Evolutionary conservation across 2,329 filamentous ascomycete species (phyloP), one percentile per base, ranked within the genome.

Genomic region (Epichloe gansuensis): DNA sequence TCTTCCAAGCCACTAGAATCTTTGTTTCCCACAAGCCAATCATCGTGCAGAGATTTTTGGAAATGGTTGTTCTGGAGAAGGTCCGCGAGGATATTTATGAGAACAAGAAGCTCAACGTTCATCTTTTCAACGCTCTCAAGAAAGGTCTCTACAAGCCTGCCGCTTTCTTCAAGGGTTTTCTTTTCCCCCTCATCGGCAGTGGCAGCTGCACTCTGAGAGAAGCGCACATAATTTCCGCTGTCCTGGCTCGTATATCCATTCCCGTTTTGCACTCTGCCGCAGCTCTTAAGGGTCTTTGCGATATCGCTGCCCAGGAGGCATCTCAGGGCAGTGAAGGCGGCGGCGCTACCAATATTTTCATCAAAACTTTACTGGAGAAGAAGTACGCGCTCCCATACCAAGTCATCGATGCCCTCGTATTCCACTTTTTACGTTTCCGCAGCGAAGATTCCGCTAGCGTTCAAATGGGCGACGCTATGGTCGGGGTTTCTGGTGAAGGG

Each of bases 81-180:
- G 90, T 97, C n/a, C 85, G 91, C 56, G 87, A 95, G 62, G 88
- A 97, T 62, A 97, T 98, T 55, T 83, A 85, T 64, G 90, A 98
- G 69, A 90, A 84, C 57, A 93, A 93, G 70, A 96, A 96, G 67
- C 77, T 98, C 54, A 96, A 96, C 63, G 85, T 96, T 0, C 93
- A 98, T 67, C 76, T 97, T 7, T 98, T 96, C 78, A 91, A 94
- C 62, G 65, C 89, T 0, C 75, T 98, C 53, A 96, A 96, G 72
- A 95, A 95, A 67, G 82, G 82, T 7, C 77, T 96, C 13, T 96
- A 95, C 75, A 95, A 95, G 68, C 93, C 93, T 6, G 85, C 88
- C 0, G 90, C 91, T 17, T 98, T 95, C 71, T 98, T 98, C 79
- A 95, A 96, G 68, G 93, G 91, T 4, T 82, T 98, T 60, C 75